Evolutionary conservation across 2,329 filamentous ascomycete species (phyloP), one percentile per base, ranked within the genome.

Genomic region (Nectriaceae sp.): DNA sequence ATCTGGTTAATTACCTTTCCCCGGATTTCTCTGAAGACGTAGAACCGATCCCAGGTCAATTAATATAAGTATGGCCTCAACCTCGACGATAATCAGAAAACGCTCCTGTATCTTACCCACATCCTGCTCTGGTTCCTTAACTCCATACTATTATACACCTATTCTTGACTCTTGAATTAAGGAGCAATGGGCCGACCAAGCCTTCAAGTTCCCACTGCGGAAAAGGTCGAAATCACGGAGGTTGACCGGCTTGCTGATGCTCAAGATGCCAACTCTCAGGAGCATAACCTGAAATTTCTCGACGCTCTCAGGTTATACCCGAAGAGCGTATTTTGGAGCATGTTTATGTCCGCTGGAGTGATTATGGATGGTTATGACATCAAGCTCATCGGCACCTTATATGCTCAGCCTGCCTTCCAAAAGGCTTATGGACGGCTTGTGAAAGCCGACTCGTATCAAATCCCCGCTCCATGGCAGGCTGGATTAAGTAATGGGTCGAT

Each of bases 401-500:
- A 61, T 44, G 67, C 57, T 16, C 66, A 66, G 54, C 64, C 38
- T 16, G 65, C 20, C 57, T 67, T 52, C 50, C 52, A 44, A 11
- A 57, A 39, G 49, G 59, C 36, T 22, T 72, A 66, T 44, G 68
- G 68, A 4, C 40, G 50, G 2, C 46, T 45, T 2, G 20, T 26
- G 2, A 20, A 47, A 5, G 36, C 42, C 2, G 49, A 67, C 8
- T 55, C 58, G 4, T 72, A 73, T 42, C 61, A 72, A 47, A 60
- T 77, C 22, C 60, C 66, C 4, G 68, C 70, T 1, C 53, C 67
- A 15, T 76, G 74, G 74, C 73, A 76, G 54, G 65, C 71, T 6
- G 72, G 66, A 4, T 55, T 31, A 8, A 31, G 26, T 31, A 31
- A 31, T 31, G 26, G 26, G 10, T 10, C 10, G 8, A 15, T 15